Evolutionary conservation across 352 stramenopile genomes (phyloP).

Genomic region (Phytophthora lateralis): DNA sequence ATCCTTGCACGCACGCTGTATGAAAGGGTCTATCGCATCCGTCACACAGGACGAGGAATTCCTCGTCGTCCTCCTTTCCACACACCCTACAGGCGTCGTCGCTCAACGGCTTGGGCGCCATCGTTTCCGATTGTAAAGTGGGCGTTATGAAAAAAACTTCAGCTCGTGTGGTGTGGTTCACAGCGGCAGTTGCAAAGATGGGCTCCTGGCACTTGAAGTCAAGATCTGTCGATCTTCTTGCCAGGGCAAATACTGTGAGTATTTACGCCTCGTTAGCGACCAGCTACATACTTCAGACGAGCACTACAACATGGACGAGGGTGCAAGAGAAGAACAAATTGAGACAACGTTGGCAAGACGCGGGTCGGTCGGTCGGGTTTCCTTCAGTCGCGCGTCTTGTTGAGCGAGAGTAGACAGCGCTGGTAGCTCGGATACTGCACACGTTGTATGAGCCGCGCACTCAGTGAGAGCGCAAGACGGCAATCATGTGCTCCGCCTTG

Average conservation of each 20-base stretch:
- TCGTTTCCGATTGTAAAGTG: constrained; percentile 21
- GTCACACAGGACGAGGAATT: constrained; percentile 83
- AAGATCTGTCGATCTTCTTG: neutral
- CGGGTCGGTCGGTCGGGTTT: neutral
- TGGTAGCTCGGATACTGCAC: neutral
- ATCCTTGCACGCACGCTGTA: constrained; percentile 73
- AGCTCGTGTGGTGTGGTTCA: constrained; percentile 25
- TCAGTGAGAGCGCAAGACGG: constrained; percentile 57
- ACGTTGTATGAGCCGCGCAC: too few species aligned
- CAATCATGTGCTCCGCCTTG: constrained; percentile 71
- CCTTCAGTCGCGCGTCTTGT: constrained; percentile 14
- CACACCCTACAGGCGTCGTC: constrained; percentile 85
- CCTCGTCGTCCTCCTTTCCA: constrained; percentile 73
- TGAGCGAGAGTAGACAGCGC: neutral
- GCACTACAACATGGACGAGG: constrained; percentile 14
- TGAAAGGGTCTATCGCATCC: constrained; percentile 81
- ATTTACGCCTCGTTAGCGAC: constrained; percentile 3
- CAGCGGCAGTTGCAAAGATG: constrained; percentile 12
- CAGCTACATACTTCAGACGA: too few species aligned
- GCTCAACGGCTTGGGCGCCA: constrained; percentile 47
- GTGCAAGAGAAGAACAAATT: constrained; percentile 9
- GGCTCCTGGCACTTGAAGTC: constrained; percentile 14
- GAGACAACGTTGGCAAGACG: constrained; percentile 14
- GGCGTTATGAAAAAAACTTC: constrained; percentile 19
- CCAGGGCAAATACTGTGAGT: too few species aligned